Base-by-base conservation (phyloP, 2,329 filamentous ascomycete genomes). In the Phaeoacremonium minimum region DNA sequence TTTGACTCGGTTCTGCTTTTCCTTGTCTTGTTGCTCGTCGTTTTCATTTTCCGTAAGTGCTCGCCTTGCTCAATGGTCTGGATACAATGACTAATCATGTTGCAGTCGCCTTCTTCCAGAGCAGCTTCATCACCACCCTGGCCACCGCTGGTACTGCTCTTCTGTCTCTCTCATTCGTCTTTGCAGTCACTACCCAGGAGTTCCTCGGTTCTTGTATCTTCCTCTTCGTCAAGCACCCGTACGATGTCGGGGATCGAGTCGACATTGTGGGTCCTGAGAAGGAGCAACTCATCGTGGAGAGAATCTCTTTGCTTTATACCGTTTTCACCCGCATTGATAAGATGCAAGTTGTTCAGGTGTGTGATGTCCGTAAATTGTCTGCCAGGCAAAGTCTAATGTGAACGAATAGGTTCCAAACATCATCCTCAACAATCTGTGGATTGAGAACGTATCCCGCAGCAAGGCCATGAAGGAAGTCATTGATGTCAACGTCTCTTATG, bases 121-220 rank as follows among this genome's bases (percentile, higher is more conserved):
- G 79, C 53, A 87, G 77, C 52, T 93, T 96, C 53, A 78, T 87
- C 36, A 86, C 85, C 4, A 94, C 88, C 6, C 75, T 96, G 28
- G 85, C 89, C 5, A 95, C 90, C 8, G 88, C 90, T 33, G 91
- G 91, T 45, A 96, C 93, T 2, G 85, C 93, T 0, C 74, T 98
- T 29, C 79, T 98, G 8, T 97, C 91, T 6, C 70, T 97, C n/a
- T 96, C 91, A 4, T 98, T 98, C 66, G 85, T 96, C 49, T 97
- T 98, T 60, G 83, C 90, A 16, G 84, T 85, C 38, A 96, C 90
- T 2, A 83, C 85, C 4, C 90, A 96, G 62, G 93, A 98, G 61
- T 85, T 98, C 45, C 77, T 98, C n/a, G 91, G 91, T 53, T 96
- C 90, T 26, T 97, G 91, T 68, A 95, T 98, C 53, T 98, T 98